These are phyloP conservation scores for Monilinia vaccinii-corymbosi DNA, from an alignment of 2,329 filamentous ascomycete species.

Conservation along the genomic window DNA sequence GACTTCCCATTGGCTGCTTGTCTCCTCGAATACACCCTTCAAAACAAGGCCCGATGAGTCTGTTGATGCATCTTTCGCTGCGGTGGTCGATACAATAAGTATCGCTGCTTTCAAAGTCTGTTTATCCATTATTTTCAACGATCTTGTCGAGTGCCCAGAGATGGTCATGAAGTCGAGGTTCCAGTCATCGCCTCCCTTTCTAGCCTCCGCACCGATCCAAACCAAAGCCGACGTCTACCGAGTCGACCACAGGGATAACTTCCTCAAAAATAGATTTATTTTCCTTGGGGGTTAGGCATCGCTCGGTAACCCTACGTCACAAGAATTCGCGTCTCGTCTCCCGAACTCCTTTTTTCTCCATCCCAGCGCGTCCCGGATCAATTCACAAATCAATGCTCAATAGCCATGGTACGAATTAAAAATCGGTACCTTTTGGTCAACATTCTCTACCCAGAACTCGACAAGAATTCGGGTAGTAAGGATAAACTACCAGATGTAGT, in stretches of 20 bases:
- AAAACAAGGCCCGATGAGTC: conserved; percentile 65
- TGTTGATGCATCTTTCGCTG: conserved; percentile 65
- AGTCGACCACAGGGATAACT: no score
- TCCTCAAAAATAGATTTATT: no score
- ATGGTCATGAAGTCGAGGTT: not conserved
- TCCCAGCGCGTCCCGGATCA: not conserved
- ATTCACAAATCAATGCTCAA: not conserved
- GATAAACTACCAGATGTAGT: conserved; percentile 48
- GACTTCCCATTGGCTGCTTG: conserved; percentile 62
- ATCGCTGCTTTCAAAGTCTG: conserved; percentile 60
- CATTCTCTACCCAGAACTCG: conserved; percentile 68
- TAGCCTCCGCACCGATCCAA: conserved; percentile 1
- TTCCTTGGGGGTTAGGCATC: no score
- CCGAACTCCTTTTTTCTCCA: conserved; percentile 4
- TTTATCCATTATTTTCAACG: conserved; percentile 34
- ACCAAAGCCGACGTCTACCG: no score
- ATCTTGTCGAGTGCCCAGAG: not conserved
- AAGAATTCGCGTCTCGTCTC: conserved; percentile 10
- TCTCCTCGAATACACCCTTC: conserved; percentile 59
- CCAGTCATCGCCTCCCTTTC: not conserved
- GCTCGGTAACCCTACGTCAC: not conserved
- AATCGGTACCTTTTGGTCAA: conserved; percentile 93
- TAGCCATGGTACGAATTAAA: conserved; percentile 84
- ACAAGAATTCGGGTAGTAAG: conserved; percentile 23
- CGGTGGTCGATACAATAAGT: conserved; percentile 85